Conservation (phyloP, 805 yeast genomes). For the Wickerhamiella cacticola region DNA sequence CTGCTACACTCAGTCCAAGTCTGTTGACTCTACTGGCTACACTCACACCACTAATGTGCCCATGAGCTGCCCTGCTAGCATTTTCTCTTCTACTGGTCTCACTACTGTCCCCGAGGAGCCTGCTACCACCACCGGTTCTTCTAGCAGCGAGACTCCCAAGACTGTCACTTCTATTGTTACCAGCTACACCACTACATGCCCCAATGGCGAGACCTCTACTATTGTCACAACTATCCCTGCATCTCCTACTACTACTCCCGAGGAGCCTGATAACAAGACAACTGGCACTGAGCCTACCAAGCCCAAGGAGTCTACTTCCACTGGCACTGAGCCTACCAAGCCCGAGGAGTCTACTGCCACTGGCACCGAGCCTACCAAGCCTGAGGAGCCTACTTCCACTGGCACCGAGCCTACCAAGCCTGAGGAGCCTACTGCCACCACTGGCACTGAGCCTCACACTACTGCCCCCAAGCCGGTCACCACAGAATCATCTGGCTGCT, state of each 20-base stretch:
- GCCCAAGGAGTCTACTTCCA: not conserved
- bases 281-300: not conserved
- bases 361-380: not conserved
- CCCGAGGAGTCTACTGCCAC: not conserved
- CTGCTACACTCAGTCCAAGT: not conserved
- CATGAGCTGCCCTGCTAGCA: not conserved
- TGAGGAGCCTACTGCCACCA: not conserved
- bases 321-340: not conserved
- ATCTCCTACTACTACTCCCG: not conserved
- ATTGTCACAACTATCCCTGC: conserved; percentile 5
- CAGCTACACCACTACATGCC: not conserved
- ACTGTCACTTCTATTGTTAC: conserved; percentile 1
- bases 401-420: not conserved
- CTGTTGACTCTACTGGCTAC: not conserved
- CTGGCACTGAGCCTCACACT: not conserved
- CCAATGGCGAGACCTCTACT: conserved; percentile 1
- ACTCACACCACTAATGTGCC: not conserved
- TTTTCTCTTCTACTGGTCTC: not conserved
- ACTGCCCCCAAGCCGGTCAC: not conserved
- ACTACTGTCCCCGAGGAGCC: not conserved
- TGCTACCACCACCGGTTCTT: not conserved
- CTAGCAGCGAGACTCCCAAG: not conserved
- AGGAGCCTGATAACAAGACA: too few relatives aligned
- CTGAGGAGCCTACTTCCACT: not conserved
- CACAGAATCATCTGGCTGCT: not conserved